These are phyloP conservation scores for Lactarius sanguifluus DNA, from an alignment of 768 basidiomycete genomes.

Conservation along the genomic window DNA sequence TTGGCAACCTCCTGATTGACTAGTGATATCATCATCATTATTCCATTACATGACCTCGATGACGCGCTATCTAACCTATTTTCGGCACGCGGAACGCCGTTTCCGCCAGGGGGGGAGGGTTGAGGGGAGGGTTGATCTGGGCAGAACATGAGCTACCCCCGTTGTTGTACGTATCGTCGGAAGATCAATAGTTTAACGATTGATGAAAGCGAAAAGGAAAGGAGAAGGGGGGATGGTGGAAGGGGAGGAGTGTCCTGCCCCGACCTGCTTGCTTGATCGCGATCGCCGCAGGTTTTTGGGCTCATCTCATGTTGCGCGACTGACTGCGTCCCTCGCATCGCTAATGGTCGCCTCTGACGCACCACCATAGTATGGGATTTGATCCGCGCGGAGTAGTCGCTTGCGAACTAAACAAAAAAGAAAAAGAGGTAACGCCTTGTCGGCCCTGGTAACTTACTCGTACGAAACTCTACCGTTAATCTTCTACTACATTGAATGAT, in stretches of 20 bases:
- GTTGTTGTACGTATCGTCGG: slow-evolving; percentile 20
- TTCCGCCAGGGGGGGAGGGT: slow-evolving; percentile 15
- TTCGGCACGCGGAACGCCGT: slow-evolving; percentile 12
- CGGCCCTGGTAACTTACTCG: neutral
- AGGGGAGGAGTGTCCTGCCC: neutral
- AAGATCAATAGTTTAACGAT: slow-evolving; percentile 12
- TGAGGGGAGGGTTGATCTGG: slow-evolving; percentile 2
- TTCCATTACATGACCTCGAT: slow-evolving; percentile 6
- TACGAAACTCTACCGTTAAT: neutral
- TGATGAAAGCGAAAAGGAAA: neutral
- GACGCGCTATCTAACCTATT: slow-evolving; percentile 23
- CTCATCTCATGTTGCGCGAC: neutral
- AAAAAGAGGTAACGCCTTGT: neutral
- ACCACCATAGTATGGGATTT: neutral
- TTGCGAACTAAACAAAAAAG: neutral
- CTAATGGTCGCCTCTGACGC: neutral
- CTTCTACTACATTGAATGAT: neutral
- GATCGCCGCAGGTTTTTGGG: slow-evolving; percentile 2
- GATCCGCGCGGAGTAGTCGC: slow-evolving; percentile 1
- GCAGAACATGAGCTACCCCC: neutral
- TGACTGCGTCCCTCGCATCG: neutral
- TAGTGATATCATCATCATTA: slow-evolving; percentile 13
- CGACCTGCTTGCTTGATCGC: neutral
- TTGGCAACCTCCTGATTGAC: slow-evolving; percentile 4
- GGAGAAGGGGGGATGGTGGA: too few species aligned